Evolutionary conservation across 176 grass and related monocot species (phyloP).

Genomic region (Puya raimondii): DNA sequence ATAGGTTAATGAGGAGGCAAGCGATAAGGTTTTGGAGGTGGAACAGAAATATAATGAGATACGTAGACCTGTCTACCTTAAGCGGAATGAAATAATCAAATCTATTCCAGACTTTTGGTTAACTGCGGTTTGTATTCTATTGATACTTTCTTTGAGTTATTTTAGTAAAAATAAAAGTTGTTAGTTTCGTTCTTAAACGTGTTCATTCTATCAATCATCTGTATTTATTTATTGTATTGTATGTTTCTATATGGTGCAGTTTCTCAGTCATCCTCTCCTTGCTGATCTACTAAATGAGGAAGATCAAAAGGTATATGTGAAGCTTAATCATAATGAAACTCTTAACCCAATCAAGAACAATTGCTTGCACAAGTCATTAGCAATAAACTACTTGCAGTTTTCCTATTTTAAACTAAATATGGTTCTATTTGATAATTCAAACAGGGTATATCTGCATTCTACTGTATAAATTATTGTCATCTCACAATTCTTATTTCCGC

Average conservation of each 20-base stretch:
- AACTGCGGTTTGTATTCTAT: slow-evolving; percentile 47
- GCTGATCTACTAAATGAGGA: slow-evolving; percentile 61
- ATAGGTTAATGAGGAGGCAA: slow-evolving; percentile 87
- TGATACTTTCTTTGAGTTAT: slow-evolving; percentile 1
- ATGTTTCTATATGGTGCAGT: slow-evolving; percentile 23
- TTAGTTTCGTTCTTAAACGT: slow-evolving; percentile 3
- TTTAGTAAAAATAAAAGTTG: slow-evolving; percentile 10
- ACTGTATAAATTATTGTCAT: background rate
- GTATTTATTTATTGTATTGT: slow-evolving; percentile 8
- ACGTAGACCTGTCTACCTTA: slow-evolving; percentile 61
- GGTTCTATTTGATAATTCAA: background rate
- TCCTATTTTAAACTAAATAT: slow-evolving; percentile 1
- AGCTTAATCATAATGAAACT: slow-evolving; percentile 1
- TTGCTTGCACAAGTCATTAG: background rate
- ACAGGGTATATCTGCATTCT: background rate
- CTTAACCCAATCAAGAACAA: background rate
- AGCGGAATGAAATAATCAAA: slow-evolving; percentile 56
- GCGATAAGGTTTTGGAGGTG: slow-evolving; percentile 77
- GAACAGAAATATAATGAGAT: slow-evolving; percentile 90
- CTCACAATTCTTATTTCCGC: background rate
- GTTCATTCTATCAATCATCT: slow-evolving; percentile 12
- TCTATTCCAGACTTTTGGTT: slow-evolving; percentile 90
- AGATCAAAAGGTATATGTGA: slow-evolving; percentile 56
- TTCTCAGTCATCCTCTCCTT: slow-evolving; percentile 82
- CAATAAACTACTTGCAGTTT: background rate